Conservation (phyloP, 1,284 basidiomycete genomes). For the Malassezia cuniculi region DNA sequence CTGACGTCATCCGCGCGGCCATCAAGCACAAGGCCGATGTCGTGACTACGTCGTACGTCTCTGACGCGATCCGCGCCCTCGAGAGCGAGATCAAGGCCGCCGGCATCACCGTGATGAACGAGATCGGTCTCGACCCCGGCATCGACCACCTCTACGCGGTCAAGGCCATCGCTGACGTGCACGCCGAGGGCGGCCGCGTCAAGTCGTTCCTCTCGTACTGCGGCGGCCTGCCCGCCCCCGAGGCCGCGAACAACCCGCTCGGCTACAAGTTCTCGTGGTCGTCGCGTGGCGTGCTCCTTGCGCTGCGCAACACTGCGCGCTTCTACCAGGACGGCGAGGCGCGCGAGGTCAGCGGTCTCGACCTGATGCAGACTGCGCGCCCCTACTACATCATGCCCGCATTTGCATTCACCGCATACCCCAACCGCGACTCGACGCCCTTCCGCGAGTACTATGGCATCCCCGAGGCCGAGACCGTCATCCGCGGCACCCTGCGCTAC, state of each 20-base stretch:
- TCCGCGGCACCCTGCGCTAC: constrained; percentile 88
- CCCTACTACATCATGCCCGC: constrained; percentile 93
- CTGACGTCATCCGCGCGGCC: constrained; percentile 79
- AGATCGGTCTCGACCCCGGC: constrained; percentile 94
- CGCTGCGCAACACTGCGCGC: constrained; percentile 78
- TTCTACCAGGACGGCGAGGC: constrained; percentile 48
- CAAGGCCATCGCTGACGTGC: constrained; percentile 89
- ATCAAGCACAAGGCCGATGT: constrained; percentile 90
- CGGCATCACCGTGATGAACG: constrained; percentile 91
- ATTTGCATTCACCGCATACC: constrained; percentile 91
- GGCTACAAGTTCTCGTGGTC: constrained; percentile 99
- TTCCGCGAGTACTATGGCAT: constrained; percentile 78
- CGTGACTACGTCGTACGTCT: constrained; percentile 92
- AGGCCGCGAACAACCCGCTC: constrained; percentile 81
- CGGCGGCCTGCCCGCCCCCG: constrained; percentile 84
- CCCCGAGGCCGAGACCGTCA: constrained; percentile 79
- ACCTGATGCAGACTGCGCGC: constrained; percentile 52
- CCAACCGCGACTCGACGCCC: constrained; percentile 84
- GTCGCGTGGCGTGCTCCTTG: constrained; percentile 85
- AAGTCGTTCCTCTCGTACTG: constrained; percentile 93
- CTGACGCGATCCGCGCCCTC: constrained; percentile 77
- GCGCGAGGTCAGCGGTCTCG: constrained; percentile 35
- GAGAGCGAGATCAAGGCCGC: constrained; percentile 71
- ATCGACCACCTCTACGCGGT: constrained; percentile 93
- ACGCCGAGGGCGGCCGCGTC: constrained; percentile 76